Evolutionary conservation across 2,329 filamentous ascomycete genomes (phyloP), one percentile per base, ranked within the genome.

Genomic region (Lasiodiplodia gonubiensis): DNA sequence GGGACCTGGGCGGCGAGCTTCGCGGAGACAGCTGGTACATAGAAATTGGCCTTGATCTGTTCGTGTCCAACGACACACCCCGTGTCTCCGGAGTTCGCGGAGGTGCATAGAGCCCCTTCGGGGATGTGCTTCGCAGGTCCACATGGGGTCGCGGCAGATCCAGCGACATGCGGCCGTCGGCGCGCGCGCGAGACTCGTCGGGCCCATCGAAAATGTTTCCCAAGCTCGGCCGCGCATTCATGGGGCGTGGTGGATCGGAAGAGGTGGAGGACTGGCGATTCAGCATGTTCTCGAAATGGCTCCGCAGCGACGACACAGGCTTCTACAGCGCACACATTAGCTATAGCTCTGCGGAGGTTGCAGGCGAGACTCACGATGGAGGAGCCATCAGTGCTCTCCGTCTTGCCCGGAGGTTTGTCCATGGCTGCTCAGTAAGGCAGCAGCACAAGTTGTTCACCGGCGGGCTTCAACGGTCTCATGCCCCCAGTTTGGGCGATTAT

Each of bases 231-330:
- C 76, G 76, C 70, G 71, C 70, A 66, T 74, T 71, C 65, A 71
- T 48, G 27, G 35, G 53, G 42, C 16, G 54, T 39, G n/a, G 60
- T 49, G 25, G 49, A 37, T 73, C 39, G 74, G 72, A 30, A 10
- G 73, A 64, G 46, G 69, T 23, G 70, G 61, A 64, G 74, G 75
- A 72, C 75, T 76, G 23, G 72, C 71, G 39, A 68, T 71, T 86
- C 71, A 86, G 83, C 82, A 94, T 88, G 75, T 90, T 92, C 82
- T 95, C 92, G 77, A 94, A 95, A 73, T 91, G 89, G 70, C 91
- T 92, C 69, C 90, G 86, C 69, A 95, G 83, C 63, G 92, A 94
- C 63, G 92, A 95, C 61, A 95, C 92, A 30, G 92, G 91, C 82
- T 89, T 92, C 90, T 93, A 49, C 16, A 46, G 27, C 30, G 2